Percentiles rank a stretch among this genome's conserved stretches.
Evolutionary conservation across 2,329 filamentous ascomycete species (phyloP).

Genomic region (Diaporthe humulicola): DNA sequence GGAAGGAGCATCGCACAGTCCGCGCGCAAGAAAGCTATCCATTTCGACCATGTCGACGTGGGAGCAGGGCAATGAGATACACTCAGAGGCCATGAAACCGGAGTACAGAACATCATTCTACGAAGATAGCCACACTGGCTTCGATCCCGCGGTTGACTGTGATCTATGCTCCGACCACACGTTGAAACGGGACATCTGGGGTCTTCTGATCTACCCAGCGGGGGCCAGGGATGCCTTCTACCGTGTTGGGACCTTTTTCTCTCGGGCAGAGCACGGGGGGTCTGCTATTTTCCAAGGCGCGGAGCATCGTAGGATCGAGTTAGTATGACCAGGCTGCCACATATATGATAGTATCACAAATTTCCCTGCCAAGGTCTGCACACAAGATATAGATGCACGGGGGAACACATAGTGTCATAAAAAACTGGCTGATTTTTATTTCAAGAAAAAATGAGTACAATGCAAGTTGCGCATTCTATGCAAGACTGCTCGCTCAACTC

Average conservation of each 20-base stretch:
- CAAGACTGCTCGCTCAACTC: neutral
- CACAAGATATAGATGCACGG: neutral
- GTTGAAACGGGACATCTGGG: neutral
- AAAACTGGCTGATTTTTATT: neutral
- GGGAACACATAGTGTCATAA: neutral
- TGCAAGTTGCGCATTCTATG: conserved; percentile 18
- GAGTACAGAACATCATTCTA: neutral
- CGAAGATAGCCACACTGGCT: neutral
- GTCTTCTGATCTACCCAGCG: neutral
- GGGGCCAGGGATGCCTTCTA: neutral
- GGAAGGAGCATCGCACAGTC: neutral
- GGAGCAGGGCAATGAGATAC: accelerated
- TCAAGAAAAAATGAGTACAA: neutral
- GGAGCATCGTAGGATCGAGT: neutral
- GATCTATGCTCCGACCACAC: neutral
- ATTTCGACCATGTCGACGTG: neutral
- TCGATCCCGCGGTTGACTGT: neutral
- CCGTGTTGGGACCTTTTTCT: neutral
- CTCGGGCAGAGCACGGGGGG: neutral
- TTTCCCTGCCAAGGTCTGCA: neutral
- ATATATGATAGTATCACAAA: neutral
- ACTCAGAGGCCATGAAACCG: neutral
- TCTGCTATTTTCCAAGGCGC: neutral
- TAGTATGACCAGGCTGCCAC: neutral
- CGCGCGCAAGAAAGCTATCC: no score